Evolutionary conservation across 1,284 basidiomycete genomes (phyloP).

Genomic region (Pyrrhoderma lamaoense): DNA sequence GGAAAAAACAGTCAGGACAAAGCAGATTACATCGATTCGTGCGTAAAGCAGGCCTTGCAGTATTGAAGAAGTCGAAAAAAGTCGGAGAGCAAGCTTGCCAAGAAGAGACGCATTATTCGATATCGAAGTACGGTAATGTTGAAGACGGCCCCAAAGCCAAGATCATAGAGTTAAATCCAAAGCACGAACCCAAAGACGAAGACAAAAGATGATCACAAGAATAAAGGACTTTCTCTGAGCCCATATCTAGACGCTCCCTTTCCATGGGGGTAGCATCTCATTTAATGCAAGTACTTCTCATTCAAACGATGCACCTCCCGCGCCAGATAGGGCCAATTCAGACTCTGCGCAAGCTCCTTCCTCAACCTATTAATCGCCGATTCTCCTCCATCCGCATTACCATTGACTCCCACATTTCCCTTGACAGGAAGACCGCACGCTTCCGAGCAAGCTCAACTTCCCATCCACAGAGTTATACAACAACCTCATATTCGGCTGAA

Average conservation of each 20-base stretch:
- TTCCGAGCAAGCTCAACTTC: slow-evolving; percentile 76
- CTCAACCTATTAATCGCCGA: slow-evolving; percentile 34
- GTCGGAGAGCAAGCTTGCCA: no score
- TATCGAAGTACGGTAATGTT: neutral
- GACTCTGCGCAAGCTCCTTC: slow-evolving; percentile 50
- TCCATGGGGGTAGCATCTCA: no score
- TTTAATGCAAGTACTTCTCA: slow-evolving; percentile 65
- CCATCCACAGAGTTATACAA: slow-evolving; percentile 93
- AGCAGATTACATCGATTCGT: no score
- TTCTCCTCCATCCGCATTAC: no score
- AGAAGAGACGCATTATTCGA: no score
- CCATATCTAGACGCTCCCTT: no score
- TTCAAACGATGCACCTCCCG: slow-evolving; percentile 74
- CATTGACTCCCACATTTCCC: no score
- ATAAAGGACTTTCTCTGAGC: no score
- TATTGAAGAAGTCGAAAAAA: no score
- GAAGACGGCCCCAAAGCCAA: neutral
- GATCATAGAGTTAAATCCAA: neutral
- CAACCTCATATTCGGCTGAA: slow-evolving; percentile 91
- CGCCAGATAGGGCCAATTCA: slow-evolving; percentile 75
- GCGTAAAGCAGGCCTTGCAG: no score
- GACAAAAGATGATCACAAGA: neutral
- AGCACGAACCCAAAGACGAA: neutral
- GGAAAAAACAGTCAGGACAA: no score
- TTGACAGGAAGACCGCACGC: slow-evolving; percentile 35